Percentiles rank a stretch among this genome's conserved stretches.
Conservation (phyloP, 305 asterid species). For the Fraxinus platypoda region DNA sequence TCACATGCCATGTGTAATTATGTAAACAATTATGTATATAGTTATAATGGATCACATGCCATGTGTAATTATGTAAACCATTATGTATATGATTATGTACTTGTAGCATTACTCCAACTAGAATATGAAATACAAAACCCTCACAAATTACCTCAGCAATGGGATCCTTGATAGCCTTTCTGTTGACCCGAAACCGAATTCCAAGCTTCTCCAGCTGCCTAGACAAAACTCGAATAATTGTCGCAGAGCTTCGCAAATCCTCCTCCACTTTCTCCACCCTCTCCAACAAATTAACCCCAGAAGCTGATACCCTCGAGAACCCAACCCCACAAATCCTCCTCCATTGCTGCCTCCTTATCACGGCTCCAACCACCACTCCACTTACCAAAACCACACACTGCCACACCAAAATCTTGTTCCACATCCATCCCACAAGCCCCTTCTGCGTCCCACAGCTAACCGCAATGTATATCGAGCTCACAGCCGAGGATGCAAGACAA, state of each 20-base stretch:
- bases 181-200: conserved; percentile 40
- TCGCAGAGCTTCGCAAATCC: conserved; percentile 55
- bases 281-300: conserved; percentile 50
- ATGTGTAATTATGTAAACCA: too few species aligned
- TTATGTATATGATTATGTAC: too few species aligned
- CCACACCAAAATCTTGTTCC: conserved; percentile 48
- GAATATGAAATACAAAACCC: conserved; percentile 3
- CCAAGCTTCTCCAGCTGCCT: conserved; percentile 80
- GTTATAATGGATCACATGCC: too few species aligned
- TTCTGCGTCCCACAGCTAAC: conserved; percentile 41
- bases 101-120: too few species aligned
- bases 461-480: conserved; percentile 41
- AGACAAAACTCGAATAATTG: conserved; percentile 56
- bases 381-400: conserved; percentile 63
- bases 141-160: conserved; percentile 50
- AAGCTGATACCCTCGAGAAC: conserved; percentile 31
- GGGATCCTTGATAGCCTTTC: conserved; percentile 46
- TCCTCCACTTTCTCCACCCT: conserved; percentile 81
- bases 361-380: conserved; percentile 56
- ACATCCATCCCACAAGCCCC: conserved; percentile 36
- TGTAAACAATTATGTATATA: too few species aligned
- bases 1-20: too few species aligned
- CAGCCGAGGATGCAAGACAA: conserved; percentile 58
- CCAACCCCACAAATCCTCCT: conserved; percentile 52
- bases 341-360: conserved; percentile 84